Base-by-base conservation (phyloP, 352 stramenopile species). In the Elongisporangium undulatum region DNA sequence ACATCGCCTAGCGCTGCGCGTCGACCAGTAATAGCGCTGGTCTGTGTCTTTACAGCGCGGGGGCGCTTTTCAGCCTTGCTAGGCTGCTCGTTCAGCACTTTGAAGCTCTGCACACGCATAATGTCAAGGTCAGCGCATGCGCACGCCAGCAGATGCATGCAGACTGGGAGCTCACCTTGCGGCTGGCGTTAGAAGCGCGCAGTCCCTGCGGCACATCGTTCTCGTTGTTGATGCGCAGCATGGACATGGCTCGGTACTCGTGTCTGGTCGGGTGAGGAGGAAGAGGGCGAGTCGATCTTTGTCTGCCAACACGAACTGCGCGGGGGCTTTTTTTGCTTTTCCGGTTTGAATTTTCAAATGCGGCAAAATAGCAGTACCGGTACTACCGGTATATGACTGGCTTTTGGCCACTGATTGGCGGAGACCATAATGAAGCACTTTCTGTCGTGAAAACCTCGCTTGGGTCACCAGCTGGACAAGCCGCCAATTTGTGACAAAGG, bases 191-290 rank as follows among this genome's bases (percentile, higher is more conserved):
- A 24, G 56, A 53, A 13, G 63, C 59, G 59, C 82, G 71, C 24
- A 72, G 34, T 10, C 34, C 34, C 34, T 45, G 51, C 6, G 80
- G 82, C 61, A 69, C 49, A 38, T 90, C 80, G 59, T 92, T 92
- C 67, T 92, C 82, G 55, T 92, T 90, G 71, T 90, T 92, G 51
- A 74, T 60, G 39, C 49, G 52, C 53, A 65, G 48, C 64, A 64
- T 68, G 55, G 69, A 51, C 72, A 80, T 80, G 52, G 53, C 65
- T 49, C 16, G 4, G 51, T 45, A 45, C 34, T 45, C 34, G 34
- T 45, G 34, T 45, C 29, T 13, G 29, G 29, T 41, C 29, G 8
- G 29, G 34, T 45, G 34, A 45, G 34, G 34, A 45, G 34, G 34
- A 45, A 45, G 34, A 45, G 34, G 29, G 29, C 29, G 29, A 45